Evolutionary conservation across 345 rosid species (phyloP), one percentile per base, ranked within the genome.

Genomic region (Turritis glabra): DNA sequence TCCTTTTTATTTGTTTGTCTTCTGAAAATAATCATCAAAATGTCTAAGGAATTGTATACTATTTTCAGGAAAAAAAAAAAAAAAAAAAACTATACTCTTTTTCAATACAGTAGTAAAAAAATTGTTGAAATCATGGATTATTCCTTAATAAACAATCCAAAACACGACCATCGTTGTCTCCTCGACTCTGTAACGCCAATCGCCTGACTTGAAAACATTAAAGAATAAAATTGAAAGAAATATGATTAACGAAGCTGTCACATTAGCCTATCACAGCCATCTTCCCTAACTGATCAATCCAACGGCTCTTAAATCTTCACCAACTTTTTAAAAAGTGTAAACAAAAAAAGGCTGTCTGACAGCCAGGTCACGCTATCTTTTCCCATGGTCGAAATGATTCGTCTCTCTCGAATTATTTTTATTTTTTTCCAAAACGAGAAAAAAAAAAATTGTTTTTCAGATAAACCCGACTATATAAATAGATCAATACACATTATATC

Each of bases 291-390:
- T 27, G 12, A 19, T 3, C 11, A 32, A 46, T 46, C 56, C 30
- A 65, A 48, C 57, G 70, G 70, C 19, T 30, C 6, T 30, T 18
- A 46, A 1, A 8, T 10, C 26, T 43, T n/a, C 30, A 30, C 23
- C 2, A 43, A 25, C 3, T 37, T 23, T 44, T 17, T 1, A 10
- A 26, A 29, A 64, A 26, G 1, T 5, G 0, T 33, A 14, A 35
- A n/a, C n/a, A n/a, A n/a, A 18, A 22, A 65, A 60, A 63, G 19
- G 64, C 80, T 77, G 80, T 69, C 83, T 50, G 18, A 60, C 67
- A 72, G 79, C 79, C 87, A 82, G 85, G 84, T 83, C 86, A 87
- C 79, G 73, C 79, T 77, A 74, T 80, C 82, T 61, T 80, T 83
- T 75, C 75, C 60, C 4, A 72, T 77, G 83, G 79, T 54, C 64